Evolutionary conservation across 2,329 filamentous ascomycete genomes (phyloP).

Genomic region (Aspergillus sp.): DNA sequence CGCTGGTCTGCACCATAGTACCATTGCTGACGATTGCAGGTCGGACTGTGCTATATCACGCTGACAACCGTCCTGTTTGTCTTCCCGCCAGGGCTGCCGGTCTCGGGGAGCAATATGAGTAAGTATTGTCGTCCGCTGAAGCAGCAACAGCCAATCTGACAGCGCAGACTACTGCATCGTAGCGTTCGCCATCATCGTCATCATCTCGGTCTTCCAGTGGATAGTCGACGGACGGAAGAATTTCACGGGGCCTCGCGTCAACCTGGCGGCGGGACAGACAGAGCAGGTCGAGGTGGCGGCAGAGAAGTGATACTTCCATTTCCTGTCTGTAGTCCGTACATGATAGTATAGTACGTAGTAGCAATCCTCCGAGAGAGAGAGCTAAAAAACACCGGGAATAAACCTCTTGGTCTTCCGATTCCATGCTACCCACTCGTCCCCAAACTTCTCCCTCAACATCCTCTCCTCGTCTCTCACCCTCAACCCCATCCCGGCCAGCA

Average conservation of each 20-base stretch:
- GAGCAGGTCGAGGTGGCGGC: neutral
- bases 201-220: conserved; percentile 50
- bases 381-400: conserved; percentile 36
- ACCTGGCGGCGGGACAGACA: neutral
- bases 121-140: conserved; percentile 18
- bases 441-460: conserved; percentile 42
- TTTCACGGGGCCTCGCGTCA: conserved; percentile 40
- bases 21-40: conserved; percentile 35
- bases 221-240: conserved; percentile 52
- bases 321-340: neutral
- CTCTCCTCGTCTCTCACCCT: conserved; percentile 42
- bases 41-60: conserved; percentile 50
- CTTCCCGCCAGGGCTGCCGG: conserved; percentile 58
- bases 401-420: conserved; percentile 41
- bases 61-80: conserved; percentile 65
- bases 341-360: neutral
- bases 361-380: neutral
- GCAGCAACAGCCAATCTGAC: neutral
- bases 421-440: conserved; percentile 42
- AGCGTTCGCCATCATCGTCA: conserved; percentile 48
- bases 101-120: conserved; percentile 61
- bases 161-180: conserved; percentile 34
- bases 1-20: neutral
- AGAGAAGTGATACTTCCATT: neutral
- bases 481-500: conserved; percentile 5